Evolutionary conservation across 768 basidiomycete genomes (phyloP), one percentile per base, ranked within the genome.

Genomic region (Chalciporus sphaerocephalus): DNA sequence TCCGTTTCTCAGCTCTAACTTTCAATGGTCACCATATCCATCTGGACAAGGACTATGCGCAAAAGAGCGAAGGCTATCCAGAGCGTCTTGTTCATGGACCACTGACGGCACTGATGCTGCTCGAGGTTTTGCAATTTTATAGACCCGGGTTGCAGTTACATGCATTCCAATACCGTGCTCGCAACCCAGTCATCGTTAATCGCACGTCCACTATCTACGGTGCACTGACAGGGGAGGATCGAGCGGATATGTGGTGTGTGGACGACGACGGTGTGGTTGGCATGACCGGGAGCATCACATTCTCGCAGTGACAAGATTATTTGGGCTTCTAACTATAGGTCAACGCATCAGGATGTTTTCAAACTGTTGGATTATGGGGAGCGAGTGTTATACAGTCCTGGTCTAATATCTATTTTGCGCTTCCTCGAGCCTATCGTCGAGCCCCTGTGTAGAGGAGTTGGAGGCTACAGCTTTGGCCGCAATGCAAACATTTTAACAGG

Each of bases 1-100:
- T 93, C 70, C 81, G 88, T 18, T 93, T 85, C 67, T 92, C 88
- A 5, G 87, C 90, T 16, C 70, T 93, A 18, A 92, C 83, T 53
- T 90, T 89, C 69, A 92, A 93, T 55, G 86, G 79, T 11, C 90
- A 93, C 53, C 75, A 81, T 53, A 87, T 93, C 52, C 90, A 93
- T 64, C 75, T 92, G 21, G 87, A 92, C 66, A 79, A 80, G 47
- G 78, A 82, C 18, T 89, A 83, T 58, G 79, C 85, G 6, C 79
- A 75, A 35, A 64, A 68, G 20, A 72, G 69, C 16, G 86, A 92
- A 64, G 86, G 86, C 7, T 88, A 89, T 52, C 75, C 82, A 50
- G 87, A 88, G 65, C 78, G 87, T 10, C 74, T 92, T n/a, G 86
- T 92, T 10, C 90, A 92, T 57, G 89, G 87, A 0, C 89, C 90